Base-by-base conservation (phyloP, 1,284 basidiomycete species). In the Heterobasidion irregulare region DNA sequence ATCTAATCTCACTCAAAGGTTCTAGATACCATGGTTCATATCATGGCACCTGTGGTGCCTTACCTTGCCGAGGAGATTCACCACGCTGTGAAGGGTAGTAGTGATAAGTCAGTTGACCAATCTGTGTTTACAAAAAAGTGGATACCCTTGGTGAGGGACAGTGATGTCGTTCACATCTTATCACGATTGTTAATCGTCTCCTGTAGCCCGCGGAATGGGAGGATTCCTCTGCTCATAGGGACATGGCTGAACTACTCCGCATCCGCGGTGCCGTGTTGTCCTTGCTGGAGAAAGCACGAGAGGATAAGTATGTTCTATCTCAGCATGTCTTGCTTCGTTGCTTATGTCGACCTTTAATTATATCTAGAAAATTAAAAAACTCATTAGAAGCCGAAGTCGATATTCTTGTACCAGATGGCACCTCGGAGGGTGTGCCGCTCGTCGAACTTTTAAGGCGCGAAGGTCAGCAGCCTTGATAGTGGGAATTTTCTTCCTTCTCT, bases 31-130 rank as follows among this genome's bases (percentile, higher is more conserved):
- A 80, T 94, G 70, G 82, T 82, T 0, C 78, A 78, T 6, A 78
- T 94, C 13, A 74, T 96, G 47, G 92, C 93, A 0, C 97, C 96
- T 0, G 85, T 98, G 33, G 75, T 91, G 5, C 96, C 97, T 2
- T 90, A 97, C 66, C 79, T 98, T 2, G 90, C 93, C 0, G 95
- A 98, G 71, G 96, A 99, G 67, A 83, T 97, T 50, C 79, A 90
- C 62, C 76, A 83, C 48, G 75, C 67, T 33, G 66, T 71, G 47
- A 48, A 43, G 60, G 64, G 71, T 55, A 61, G 63, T 16, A 65
- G 70, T 19, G 67, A 69, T 4, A 53, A 55, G 2, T 60, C 59
- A 0, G 50, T 50, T 19, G 50, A 41, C 1, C 5, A 63, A 0
- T 89, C 87, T 0, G 76, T 89, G 16, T 94, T 93, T 63, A 71